phyloP scores from a whole-genome alignment of 345 rosid genomes.

The Hirschfeldia incana region DNA sequence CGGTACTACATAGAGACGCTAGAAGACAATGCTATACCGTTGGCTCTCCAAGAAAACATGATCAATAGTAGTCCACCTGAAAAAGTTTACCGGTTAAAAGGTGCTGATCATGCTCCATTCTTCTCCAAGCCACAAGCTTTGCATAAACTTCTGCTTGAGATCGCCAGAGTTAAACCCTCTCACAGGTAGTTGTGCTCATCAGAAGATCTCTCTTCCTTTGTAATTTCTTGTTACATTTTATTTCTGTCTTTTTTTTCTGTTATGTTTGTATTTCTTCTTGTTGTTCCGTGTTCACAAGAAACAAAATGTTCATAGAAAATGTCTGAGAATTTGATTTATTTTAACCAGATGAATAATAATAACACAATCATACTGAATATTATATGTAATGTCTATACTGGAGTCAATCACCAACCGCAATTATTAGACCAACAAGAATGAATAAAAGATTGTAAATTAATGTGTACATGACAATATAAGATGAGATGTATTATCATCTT shows the following conservation, averaged over 20 bases:
- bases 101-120: slow-evolving; percentile 97
- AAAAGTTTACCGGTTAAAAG: slow-evolving; percentile 70
- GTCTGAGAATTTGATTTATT: background rate
- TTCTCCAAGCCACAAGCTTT: slow-evolving; percentile 98
- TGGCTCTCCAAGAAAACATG: slow-evolving; percentile 72
- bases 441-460: background rate
- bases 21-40: slow-evolving; percentile 83
- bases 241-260: background rate
- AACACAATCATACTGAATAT: background rate
- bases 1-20: slow-evolving; percentile 76
- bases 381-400: background rate
- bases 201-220: background rate
- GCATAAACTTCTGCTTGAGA: slow-evolving; percentile 83
- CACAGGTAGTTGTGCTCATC: slow-evolving; percentile 4
- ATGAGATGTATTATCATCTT: background rate
- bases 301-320: slow-evolving; percentile 22
- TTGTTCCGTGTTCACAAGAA: slow-evolving; percentile 13
- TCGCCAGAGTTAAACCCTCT: slow-evolving; percentile 43
- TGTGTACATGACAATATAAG: slow-evolving; percentile 3
- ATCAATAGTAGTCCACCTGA: slow-evolving; percentile 76
- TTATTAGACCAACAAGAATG: slow-evolving; percentile 2
- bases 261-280: background rate
- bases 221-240: slow-evolving; percentile 9
- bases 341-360: background rate
- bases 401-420: slow-evolving; percentile 2